Evolutionary conservation across 805 yeast species (phyloP), one percentile per base, ranked within the genome.

Genomic region (Yarrowia porcina): DNA sequence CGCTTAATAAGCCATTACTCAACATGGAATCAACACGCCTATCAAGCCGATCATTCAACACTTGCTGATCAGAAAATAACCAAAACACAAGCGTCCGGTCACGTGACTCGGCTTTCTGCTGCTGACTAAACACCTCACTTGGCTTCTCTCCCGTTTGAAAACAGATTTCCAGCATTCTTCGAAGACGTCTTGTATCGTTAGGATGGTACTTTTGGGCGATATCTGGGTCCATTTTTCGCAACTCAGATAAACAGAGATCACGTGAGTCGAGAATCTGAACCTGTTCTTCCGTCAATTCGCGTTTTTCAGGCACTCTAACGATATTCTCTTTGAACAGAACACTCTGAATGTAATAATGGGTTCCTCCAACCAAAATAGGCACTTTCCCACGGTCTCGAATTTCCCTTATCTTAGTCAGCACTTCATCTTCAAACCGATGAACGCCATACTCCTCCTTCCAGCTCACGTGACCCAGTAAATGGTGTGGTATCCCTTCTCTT

Each of bases 341-440:
- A 9, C 89, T 84, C 73, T 89, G 97, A 36, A 90, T 76, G 71
- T 94, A 94, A 73, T 94, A 94, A 71, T 92, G 97, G 0, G 99
- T 94, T 0, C 99, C 99, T 5, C 99, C 99, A 1, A 94, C 94
- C 0, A 94, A 72, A 2, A 94, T 88, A 0, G 99, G 97, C 1
- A 88, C 68, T 69, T 90, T 91, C 0, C 89, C 89, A 20, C 88
- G 71, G 0, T 71, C 63, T 65, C 86, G 87, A 11, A 93, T 86
- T 32, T 85, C 88, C 0, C 81, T 80, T 8, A 92, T 88, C 17
- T 65, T 79, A 0, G 66, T 72, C 33, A 77, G 69, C 9, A 96
- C 97, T 67, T 90, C 97, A 35, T 77, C 70, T 59, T 86, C 84
- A 71, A 92, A 94, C 61, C 88, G 75, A 69, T 89, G 96, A 7